Percentiles rank a stretch among this genome's conserved stretches.
Evolutionary conservation across 352 stramenopile genomes (phyloP).

Genomic region (Phytophthora lateralis): DNA sequence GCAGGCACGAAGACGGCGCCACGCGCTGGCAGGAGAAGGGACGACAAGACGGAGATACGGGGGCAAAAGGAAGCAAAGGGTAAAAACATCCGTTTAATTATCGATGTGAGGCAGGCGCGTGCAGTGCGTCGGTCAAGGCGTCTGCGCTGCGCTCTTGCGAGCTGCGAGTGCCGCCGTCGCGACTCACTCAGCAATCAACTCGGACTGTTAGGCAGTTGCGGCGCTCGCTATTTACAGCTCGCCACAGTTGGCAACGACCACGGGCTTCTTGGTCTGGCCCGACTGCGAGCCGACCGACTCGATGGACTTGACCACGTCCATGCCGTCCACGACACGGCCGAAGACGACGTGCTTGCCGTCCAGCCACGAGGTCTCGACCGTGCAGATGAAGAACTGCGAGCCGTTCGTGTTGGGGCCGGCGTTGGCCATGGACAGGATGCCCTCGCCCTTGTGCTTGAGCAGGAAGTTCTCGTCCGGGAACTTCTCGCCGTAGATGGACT

Average conservation of each 20-base stretch:
- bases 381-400: slow-evolving; percentile 98
- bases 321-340: slow-evolving; percentile 95
- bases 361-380: slow-evolving; percentile 89
- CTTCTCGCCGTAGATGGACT: slow-evolving; percentile 95
- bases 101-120: slow-evolving; percentile 27
- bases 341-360: slow-evolving; percentile 95
- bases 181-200: slow-evolving; percentile 6
- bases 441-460: slow-evolving; percentile 88
- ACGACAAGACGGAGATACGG: background rate
- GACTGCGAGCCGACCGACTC: slow-evolving; percentile 94
- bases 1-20: background rate
- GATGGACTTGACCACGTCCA: slow-evolving; percentile 98
- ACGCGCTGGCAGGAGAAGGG: background rate
- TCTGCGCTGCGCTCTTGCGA: background rate
- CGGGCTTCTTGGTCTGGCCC: slow-evolving; percentile 88
- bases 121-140: background rate
- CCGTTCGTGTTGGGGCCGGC: slow-evolving; percentile 96
- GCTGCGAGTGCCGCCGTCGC: slow-evolving; percentile 3
- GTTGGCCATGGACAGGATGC: slow-evolving; percentile 97
- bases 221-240: slow-evolving; percentile 64
- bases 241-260: slow-evolving; percentile 96
- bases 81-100: slow-evolving; percentile 43
- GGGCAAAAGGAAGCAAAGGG: background rate
- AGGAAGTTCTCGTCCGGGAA: slow-evolving; percentile 98
- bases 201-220: background rate